Conservation (phyloP, 495 filamentous ascomycete genomes). For the Podospora conica region DNA sequence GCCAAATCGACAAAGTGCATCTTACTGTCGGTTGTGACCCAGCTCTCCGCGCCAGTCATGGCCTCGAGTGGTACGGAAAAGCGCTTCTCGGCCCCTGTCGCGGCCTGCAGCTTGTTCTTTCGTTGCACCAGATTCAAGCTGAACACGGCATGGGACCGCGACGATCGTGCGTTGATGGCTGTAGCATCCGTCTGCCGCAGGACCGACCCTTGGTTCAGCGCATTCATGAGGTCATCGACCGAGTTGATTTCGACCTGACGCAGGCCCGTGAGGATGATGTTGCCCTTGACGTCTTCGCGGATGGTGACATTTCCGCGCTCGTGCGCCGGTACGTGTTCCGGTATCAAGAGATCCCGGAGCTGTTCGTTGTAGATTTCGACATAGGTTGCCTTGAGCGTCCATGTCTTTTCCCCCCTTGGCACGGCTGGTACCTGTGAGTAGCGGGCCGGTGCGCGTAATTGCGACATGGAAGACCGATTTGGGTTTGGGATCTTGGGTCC, state of each 20-base stretch:
- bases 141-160: constrained; percentile 97
- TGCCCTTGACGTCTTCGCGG: constrained; percentile 89
- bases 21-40: constrained; percentile 92
- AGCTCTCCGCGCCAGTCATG: constrained; percentile 58
- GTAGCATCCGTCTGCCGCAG: constrained; percentile 99
- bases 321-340: constrained; percentile 58
- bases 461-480: constrained; percentile 63
- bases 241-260: constrained; percentile 86
- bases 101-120: constrained; percentile 54
- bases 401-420: constrained; percentile 61
- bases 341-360: constrained; percentile 80
- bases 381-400: constrained; percentile 93
- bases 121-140: constrained; percentile 90
- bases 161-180: constrained; percentile 96
- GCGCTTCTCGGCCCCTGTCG: constrained; percentile 65
- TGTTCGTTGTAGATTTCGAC: constrained; percentile 99
- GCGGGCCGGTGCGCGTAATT: constrained; percentile 72
- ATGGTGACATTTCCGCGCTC: constrained; percentile 78
- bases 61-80: constrained; percentile 84
- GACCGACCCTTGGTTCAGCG: constrained; percentile 83
- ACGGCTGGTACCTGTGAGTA: constrained; percentile 55
- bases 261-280: constrained; percentile 87
- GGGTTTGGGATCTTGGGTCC: constrained; percentile 40
- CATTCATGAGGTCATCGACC: constrained; percentile 82
- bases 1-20: constrained; percentile 98